Evolutionary conservation across 306 rosid genomes (phyloP), one percentile per base, ranked within the genome.

Genomic region (Rubus idaeus): DNA sequence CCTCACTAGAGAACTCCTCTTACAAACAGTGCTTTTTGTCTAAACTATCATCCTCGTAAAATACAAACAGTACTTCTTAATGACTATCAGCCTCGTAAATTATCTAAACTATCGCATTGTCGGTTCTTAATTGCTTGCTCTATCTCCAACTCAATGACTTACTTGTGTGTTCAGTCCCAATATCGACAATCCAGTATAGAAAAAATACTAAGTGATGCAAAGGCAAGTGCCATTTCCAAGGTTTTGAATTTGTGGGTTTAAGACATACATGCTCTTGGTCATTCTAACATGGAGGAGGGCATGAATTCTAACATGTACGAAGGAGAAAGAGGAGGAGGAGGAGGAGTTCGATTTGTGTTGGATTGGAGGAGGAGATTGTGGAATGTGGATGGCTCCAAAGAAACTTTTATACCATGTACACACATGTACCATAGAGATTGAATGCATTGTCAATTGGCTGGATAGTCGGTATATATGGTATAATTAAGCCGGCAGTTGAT

Each of bases 51-150:
- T n/a, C n/a, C n/a, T n/a, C n/a, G n/a, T n/a, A n/a, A n/a, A n/a
- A n/a, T n/a, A n/a, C 3, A 1, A 60, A 23, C 8, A 23, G 40
- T 60, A 26, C 18, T 60, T 60, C 7, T 23, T 11, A 9, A 11
- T 26, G n/a, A 61, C 26, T 0, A 61, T 61, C 17, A 61, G 9
- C 40, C 0, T 61, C 13, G 40, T 26, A 41, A 11, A 6, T 61
- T 4, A 12, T 56, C 2, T 0, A 1, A 18, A 20, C 35, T 56
- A 18, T n/a, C 3, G 30, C 30, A 5, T 35, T 0, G 0, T 0
- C 26, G 66, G 30, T 26, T 26, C 66, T n/a, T n/a, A n/a, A n/a
- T 17, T 60, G 8, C 18, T 60, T 60, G 66, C 66, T 60, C 17
- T 18, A 26, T 23, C 66, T 60, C 26, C 7, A 56, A 20, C 30